These are phyloP conservation scores for Yamadazyma pseudoaaseri DNA, from an alignment of 1,139 yeast species.

Conservation along the genomic window DNA sequence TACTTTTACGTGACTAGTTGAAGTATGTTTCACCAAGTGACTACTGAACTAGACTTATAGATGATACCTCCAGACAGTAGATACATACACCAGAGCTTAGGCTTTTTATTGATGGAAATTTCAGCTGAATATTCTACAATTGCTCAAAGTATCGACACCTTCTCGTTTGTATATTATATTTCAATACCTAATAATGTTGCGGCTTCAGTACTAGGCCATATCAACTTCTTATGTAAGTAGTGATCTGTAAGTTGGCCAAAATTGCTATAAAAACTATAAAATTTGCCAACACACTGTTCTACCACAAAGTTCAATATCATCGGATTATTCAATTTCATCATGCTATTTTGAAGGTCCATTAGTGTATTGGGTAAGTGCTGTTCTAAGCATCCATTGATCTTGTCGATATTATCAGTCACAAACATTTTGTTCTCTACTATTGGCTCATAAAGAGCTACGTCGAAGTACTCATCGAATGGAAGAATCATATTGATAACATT, in stretches of 20 bases:
- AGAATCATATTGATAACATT: slow-evolving; percentile 71
- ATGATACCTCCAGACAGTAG: too few relatives aligned
- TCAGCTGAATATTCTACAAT: too few relatives aligned
- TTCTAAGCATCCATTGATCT: slow-evolving; percentile 44
- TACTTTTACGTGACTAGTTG: neutral
- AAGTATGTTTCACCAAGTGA: neutral
- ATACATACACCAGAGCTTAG: too few relatives aligned
- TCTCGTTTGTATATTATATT: too few relatives aligned
- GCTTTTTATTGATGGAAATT: too few relatives aligned
- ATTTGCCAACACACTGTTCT: slow-evolving; percentile 45
- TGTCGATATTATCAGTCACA: slow-evolving; percentile 36
- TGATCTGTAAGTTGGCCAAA: slow-evolving; percentile 39
- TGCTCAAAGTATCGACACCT: too few relatives aligned
- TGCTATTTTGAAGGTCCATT: slow-evolving; percentile 57
- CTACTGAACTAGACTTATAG: too few relatives aligned
- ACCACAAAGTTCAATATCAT: slow-evolving; percentile 55
- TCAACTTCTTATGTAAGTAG: slow-evolving; percentile 41
- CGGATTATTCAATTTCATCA: slow-evolving; percentile 64
- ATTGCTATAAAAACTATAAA: slow-evolving; percentile 53
- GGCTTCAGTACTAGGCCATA: slow-evolving; percentile 59
- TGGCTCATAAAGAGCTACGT: slow-evolving; percentile 58
- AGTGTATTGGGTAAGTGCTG: slow-evolving; percentile 59
- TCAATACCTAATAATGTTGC: slow-evolving; percentile 67
- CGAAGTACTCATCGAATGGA: slow-evolving; percentile 53
- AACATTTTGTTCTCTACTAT: slow-evolving; percentile 63